phyloP scores from a whole-genome alignment of 2,329 filamentous ascomycete genomes.

The Xylaria sp. region DNA sequence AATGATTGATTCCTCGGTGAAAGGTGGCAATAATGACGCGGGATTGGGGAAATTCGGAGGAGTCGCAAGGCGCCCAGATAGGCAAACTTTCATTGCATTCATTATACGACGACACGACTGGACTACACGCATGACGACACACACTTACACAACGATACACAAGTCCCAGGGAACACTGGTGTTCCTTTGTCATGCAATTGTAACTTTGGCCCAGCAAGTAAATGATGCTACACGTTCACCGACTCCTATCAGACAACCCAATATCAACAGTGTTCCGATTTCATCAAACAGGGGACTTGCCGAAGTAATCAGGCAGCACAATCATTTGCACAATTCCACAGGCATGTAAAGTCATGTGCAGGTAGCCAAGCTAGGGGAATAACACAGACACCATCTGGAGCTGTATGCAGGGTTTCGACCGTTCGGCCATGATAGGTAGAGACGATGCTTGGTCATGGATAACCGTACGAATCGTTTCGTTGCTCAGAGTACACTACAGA shows the following conservation, averaged over 20 bases:
- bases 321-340: neutral
- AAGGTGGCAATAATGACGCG: constrained; percentile 23
- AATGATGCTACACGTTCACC: neutral
- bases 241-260: no score
- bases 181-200: neutral
- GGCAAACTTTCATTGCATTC: no score
- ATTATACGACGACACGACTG: neutral
- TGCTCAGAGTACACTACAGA: neutral
- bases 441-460: neutral
- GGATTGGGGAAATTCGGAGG: neutral
- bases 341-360: neutral
- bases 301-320: neutral
- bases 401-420: no score
- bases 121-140: neutral
- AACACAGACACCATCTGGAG: neutral
- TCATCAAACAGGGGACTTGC: neutral
- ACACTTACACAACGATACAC: neutral
- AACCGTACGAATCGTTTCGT: neutral
- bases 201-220: neutral
- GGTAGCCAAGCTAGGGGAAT: no score
- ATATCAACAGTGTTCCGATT: neutral
- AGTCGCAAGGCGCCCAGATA: constrained; percentile 18
- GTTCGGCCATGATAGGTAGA: no score
- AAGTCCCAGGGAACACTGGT: neutral
- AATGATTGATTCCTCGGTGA: neutral